Evolutionary conservation across 345 rosid genomes (phyloP).

Genomic region (Euclidium syriacum): DNA sequence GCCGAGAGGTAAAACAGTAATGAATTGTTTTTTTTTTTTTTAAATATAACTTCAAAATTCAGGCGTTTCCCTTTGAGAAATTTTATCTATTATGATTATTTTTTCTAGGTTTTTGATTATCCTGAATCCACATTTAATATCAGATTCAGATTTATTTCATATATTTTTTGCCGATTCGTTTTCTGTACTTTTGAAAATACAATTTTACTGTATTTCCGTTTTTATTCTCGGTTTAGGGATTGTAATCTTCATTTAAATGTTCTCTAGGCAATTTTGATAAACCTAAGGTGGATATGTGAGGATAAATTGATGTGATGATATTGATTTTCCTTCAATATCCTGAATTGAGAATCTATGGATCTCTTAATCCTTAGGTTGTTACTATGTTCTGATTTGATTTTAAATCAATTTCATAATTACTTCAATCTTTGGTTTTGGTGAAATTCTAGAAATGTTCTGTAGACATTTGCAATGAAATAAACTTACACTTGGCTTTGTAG

Average conservation of each 20-base stretch:
- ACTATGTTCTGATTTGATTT: neutral
- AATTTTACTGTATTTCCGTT: neutral
- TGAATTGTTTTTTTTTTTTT: neutral
- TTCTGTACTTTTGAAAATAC: neutral
- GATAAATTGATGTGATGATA: neutral
- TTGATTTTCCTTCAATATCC: neutral
- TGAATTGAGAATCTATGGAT: neutral
- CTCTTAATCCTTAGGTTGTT: neutral
- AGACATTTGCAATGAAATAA: conserved; percentile 2
- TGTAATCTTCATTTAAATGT: neutral
- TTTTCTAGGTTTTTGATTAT: neutral
- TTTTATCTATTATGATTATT: neutral
- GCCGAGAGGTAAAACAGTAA: neutral
- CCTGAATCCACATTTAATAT: neutral
- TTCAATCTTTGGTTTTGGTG: neutral
- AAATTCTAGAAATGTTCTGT: neutral
- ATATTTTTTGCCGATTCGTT: neutral
- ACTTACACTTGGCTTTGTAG: neutral
- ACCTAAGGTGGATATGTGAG: neutral
- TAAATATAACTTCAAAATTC: neutral
- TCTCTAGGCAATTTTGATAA: neutral
- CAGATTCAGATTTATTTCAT: neutral
- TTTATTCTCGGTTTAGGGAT: neutral
- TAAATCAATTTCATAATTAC: neutral
- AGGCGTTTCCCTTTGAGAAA: neutral